Base-by-base conservation (phyloP, 2,329 filamentous ascomycete species). In the Esteya vermicola region DNA sequence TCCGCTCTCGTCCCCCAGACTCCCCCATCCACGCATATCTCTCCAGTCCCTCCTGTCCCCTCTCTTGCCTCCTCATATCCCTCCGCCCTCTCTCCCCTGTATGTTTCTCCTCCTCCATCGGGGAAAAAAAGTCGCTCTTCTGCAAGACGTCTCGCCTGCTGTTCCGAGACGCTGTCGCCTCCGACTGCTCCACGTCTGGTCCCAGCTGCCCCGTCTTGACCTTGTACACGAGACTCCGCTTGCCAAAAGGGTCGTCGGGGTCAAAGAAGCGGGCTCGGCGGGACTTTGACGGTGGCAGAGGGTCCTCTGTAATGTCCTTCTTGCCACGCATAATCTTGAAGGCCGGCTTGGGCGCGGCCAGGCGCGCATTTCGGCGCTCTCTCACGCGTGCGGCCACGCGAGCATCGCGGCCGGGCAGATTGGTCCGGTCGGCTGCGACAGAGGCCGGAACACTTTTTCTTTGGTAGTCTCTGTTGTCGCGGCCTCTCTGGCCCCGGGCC, bases 151-250 rank as follows among this genome's bases (percentile, higher is more conserved):
- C n/a, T n/a, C n/a, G n/a, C n/a, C n/a, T n/a, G n/a, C n/a, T n/a
- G n/a, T n/a, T n/a, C n/a, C n/a, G n/a, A n/a, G n/a, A n/a, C 6
- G 20, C 28, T 19, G 16, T 22, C 22, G 10, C 20, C n/a, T 34
- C 9, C 21, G 46, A 36, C 9, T 33, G 43, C 35, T 54, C 52
- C 19, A 58, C 10, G 20, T 58, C 50, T 3, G 60, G 54, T 35
- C 57, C 53, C 23, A 67, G 46, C 18, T 52, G 44, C 3, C 67
- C 70, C 39, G 63, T 59, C 49, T 70, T 72, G 43, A 70, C 51
- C 48, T 68, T 58, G 40, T 71, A 74, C 3, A 76, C 71, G 14
- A 73, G 45, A 46, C 72, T 77, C 34, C 56, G 63, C 55, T 71
- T 72, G 16, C 71, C 73, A 50, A 73, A 72, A 1, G 51, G 45